Conservation (phyloP, 202 grass and related monocot species). For the Setaria viridis region DNA sequence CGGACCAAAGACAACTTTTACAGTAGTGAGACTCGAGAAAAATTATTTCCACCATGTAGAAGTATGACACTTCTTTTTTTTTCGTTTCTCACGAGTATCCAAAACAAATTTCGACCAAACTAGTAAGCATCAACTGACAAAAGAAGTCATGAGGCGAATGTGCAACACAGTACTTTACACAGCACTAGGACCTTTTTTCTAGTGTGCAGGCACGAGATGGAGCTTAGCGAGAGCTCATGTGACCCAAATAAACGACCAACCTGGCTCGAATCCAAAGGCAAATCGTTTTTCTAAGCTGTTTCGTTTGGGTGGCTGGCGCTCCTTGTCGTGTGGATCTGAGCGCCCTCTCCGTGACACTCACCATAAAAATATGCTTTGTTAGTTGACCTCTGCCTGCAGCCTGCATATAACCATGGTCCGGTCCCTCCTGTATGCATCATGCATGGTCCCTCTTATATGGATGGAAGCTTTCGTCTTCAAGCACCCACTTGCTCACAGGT, state of each 20-base stretch:
- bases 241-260: conserved; percentile 43
- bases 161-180: not conserved
- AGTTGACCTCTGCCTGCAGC: conserved; percentile 60
- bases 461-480: conserved; percentile 10
- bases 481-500: conserved; percentile 12
- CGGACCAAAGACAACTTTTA: no score
- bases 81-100: no score
- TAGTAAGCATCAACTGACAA: no score
- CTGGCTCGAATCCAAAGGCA: conserved; percentile 51
- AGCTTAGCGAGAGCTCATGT: conserved; percentile 42
- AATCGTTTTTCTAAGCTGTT: conserved; percentile 41
- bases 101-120: no score
- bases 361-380: conserved; percentile 52
- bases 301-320: conserved; percentile 41
- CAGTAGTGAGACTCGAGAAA: no score
- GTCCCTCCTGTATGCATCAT: not conserved
- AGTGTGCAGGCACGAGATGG: conserved; percentile 35
- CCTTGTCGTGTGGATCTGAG: conserved; percentile 64
- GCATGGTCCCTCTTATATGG: conserved; percentile 8
- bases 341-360: conserved; percentile 42
- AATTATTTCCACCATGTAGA: no score
- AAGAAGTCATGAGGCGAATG: no score
- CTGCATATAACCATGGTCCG: not conserved
- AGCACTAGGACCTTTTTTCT: conserved; percentile 15
- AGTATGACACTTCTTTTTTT: no score